Evolutionary conservation across 2,329 filamentous ascomycete genomes (phyloP).

Genomic region (Cercospora citrullina): DNA sequence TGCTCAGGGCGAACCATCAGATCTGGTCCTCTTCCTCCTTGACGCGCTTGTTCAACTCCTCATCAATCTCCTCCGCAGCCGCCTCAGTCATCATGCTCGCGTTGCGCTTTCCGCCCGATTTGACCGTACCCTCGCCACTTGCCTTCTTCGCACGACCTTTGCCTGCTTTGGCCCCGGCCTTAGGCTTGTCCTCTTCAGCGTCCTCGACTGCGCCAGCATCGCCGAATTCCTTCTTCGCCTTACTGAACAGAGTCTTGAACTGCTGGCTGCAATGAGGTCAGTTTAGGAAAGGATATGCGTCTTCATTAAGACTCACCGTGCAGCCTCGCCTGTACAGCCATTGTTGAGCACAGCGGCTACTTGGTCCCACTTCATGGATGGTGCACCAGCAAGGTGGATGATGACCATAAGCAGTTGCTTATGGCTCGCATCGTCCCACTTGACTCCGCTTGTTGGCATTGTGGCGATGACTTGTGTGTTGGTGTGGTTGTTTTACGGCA

Average conservation of each 20-base stretch:
- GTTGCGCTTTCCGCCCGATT: neutral
- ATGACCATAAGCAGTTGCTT: slow-evolving; percentile 15
- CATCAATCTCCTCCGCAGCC: neutral
- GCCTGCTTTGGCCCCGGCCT: slow-evolving; percentile 1
- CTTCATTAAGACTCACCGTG: too few species aligned
- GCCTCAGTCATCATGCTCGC: neutral
- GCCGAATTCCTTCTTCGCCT: slow-evolving; percentile 3
- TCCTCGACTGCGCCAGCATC: neutral
- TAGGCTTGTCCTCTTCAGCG: neutral
- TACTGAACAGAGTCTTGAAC: neutral
- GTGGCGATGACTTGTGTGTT: neutral
- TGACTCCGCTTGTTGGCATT: slow-evolving; percentile 12
- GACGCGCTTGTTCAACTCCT: neutral
- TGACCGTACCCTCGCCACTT: neutral
- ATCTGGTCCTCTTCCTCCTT: neutral
- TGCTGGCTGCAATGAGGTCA: slow-evolving; percentile 3
- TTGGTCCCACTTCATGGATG: slow-evolving; percentile 23
- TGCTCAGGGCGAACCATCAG: neutral
- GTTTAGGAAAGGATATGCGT: too few species aligned
- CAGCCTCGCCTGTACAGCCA: slow-evolving; percentile 7
- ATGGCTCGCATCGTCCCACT: slow-evolving; percentile 13
- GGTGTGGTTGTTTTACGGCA: neutral
- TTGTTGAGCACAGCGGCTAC: slow-evolving; percentile 5
- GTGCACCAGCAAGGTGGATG: slow-evolving; percentile 7
- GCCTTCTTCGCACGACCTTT: neutral